phyloP scores from a whole-genome alignment of 208 protist species.

The Leptomonas seymouri region DNA sequence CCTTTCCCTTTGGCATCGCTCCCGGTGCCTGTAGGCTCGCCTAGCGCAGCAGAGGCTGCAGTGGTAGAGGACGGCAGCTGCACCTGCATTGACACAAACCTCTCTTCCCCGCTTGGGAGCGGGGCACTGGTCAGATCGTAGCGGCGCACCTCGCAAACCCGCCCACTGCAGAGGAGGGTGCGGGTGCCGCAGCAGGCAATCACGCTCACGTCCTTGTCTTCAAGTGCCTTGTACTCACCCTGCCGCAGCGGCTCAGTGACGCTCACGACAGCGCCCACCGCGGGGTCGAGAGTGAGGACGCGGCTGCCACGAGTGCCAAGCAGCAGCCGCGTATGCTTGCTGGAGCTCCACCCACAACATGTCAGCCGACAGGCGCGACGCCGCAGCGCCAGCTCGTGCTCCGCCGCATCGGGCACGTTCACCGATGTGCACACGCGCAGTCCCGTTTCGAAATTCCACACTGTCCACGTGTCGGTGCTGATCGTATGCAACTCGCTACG shows the following conservation, averaged over 20 bases:
- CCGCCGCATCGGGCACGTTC: conserved; percentile 40
- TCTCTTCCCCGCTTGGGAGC: conserved; percentile 67
- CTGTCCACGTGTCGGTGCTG: conserved; percentile 60
- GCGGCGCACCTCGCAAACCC: conserved; percentile 63
- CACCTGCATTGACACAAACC: conserved; percentile 55
- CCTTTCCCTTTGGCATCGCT: background rate
- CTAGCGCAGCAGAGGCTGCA: background rate
- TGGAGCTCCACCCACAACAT: conserved; percentile 69
- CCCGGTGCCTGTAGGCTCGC: background rate
- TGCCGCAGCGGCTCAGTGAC: conserved; percentile 39
- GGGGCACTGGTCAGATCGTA: conserved; percentile 41
- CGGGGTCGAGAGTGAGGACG: conserved; percentile 67
- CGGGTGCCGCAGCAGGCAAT: conserved; percentile 49
- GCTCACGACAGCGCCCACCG: conserved; percentile 47
- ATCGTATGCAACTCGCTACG: conserved; percentile 66
- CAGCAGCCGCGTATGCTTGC: conserved; percentile 50
- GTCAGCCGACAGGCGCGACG: conserved; percentile 38
- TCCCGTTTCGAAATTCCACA: conserved; percentile 65
- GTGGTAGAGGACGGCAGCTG: conserved; percentile 35
- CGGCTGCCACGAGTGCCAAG: conserved; percentile 65
- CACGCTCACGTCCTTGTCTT: conserved; percentile 49
- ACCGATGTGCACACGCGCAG: conserved; percentile 39
- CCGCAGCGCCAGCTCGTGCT: conserved; percentile 51
- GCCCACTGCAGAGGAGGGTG: conserved; percentile 59
- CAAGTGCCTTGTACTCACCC: background rate